Evolutionary conservation across 1,284 basidiomycete genomes (phyloP), one percentile per base, ranked within the genome.

Genomic region (Gymnopus androsaceus): DNA sequence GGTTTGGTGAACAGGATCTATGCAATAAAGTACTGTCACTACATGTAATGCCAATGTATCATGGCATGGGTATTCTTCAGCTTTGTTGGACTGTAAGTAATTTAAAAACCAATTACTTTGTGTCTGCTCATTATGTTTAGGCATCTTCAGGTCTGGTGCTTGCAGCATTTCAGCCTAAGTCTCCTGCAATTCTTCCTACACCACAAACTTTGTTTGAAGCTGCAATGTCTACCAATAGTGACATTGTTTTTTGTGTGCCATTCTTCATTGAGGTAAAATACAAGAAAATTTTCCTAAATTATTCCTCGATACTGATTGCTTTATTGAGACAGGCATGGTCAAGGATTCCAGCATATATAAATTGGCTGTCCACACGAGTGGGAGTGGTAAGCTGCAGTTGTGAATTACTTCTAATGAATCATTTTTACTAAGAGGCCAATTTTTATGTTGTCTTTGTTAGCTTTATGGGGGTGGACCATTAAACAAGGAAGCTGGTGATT

Each of bases 391-490:
- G 54, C 34, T 14, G 9, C 28, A 9, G n/a, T 36, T 1, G 30
- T 17, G 11, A 14, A 51, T 55, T 34, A 2, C 42, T 59, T 19
- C 4, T 30, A 2, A 15, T 17, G 3, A 34, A 34, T 4, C 2
- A 34, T 2, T 34, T 12, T 34, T 9, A 15, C 6, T 33, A 6
- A 14, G 31, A 14, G 6, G 6, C 31, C 14, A 14, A 14, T 33
- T 7, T 14, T 33, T 33, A 33, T 33, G 14, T 14, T 33, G 14
- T 7, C 14, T 14, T 14, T 33, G 14, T 19, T 48, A 71, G 69
- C 45, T 70, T 3, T 72, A 54, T 41, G 70, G 66, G 17, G 71
- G 70, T 27, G 67, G 64, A 5, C 64, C 67, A 7, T 54, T 73
- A 4, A 61, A 60, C 25, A 62, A 67, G 33, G 56, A 58, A 7